Conservation (phyloP, 441 rosid genomes). For the Metrosideros polymorpha region DNA sequence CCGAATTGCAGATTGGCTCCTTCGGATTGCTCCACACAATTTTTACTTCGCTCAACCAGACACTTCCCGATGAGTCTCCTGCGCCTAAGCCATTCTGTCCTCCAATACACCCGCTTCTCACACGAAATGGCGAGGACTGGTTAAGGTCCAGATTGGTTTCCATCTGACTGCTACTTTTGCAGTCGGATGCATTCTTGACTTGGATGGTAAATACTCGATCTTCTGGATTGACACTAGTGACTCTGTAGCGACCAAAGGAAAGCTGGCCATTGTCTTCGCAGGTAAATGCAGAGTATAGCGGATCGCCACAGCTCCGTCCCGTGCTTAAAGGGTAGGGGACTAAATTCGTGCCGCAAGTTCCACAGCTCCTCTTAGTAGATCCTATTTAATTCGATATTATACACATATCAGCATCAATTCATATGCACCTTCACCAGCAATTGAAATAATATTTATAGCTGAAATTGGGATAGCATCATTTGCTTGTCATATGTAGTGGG, state of each 20-base stretch:
- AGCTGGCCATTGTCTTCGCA: not conserved
- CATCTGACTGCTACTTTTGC: not conserved
- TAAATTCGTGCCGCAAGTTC: conserved; percentile 13
- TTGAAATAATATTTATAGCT: rapidly evolving
- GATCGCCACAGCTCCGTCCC: conserved; percentile 7
- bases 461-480: not conserved
- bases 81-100: not conserved
- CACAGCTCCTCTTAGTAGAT: conserved; percentile 1
- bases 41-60: rapidly evolving
- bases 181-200: rapidly evolving
- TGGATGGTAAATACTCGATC: not conserved
- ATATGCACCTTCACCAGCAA: not conserved
- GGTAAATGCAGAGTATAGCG: not conserved
- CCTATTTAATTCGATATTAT: not conserved
- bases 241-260: not conserved
- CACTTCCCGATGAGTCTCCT: not conserved
- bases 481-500: not conserved
- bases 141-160: not conserved
- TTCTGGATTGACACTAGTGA: not conserved
- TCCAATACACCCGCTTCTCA: not conserved
- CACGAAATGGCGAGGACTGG: not conserved
- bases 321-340: conserved; percentile 23
- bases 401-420: not conserved
- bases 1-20: not conserved
- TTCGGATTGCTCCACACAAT: not conserved